Evolutionary conservation across 2,329 filamentous ascomycete genomes (phyloP).

Genomic region (Parascedosporium putredinis): DNA sequence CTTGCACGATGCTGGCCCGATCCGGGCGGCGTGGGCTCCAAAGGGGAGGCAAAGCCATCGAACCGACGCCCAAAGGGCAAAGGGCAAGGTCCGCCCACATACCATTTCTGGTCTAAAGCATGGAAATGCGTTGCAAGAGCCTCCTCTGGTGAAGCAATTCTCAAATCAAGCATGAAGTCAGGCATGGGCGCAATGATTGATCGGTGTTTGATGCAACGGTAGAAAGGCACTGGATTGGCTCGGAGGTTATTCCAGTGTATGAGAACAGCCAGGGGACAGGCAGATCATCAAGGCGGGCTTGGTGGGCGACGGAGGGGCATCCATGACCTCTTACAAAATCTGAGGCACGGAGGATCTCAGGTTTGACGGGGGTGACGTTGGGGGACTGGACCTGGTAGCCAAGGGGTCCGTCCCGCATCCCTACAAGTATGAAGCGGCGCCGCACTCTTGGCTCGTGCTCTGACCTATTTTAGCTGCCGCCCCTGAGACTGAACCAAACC

Average conservation of each 20-base stretch:
- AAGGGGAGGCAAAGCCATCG: too few relatives aligned
- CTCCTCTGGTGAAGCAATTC: background rate
- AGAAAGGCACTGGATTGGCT: background rate
- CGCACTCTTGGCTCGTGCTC: background rate
- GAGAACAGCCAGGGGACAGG: slow-evolving; percentile 1
- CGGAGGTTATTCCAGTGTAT: background rate
- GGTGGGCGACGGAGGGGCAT: background rate
- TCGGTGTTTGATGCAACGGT: background rate
- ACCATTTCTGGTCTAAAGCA: too few relatives aligned
- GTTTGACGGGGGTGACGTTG: background rate
- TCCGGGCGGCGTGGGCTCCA: too few relatives aligned
- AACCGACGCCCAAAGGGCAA: too few relatives aligned
- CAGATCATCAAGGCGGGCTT: background rate
- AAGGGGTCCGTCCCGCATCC: too few relatives aligned
- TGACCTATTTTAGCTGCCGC: background rate
- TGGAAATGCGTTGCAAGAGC: too few relatives aligned
- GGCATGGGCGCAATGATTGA: background rate
- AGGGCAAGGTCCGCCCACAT: too few relatives aligned
- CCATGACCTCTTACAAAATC: slow-evolving; percentile 8
- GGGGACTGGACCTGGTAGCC: background rate
- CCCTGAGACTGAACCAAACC: background rate
- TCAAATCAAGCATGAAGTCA: slow-evolving; percentile 3
- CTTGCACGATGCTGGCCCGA: too few relatives aligned
- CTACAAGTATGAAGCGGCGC: too few relatives aligned
- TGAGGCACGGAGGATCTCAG: slow-evolving; percentile 9